Conservation (phyloP, 371 early-diverging fungal genomes). For the Rhizopus microsporus region DNA sequence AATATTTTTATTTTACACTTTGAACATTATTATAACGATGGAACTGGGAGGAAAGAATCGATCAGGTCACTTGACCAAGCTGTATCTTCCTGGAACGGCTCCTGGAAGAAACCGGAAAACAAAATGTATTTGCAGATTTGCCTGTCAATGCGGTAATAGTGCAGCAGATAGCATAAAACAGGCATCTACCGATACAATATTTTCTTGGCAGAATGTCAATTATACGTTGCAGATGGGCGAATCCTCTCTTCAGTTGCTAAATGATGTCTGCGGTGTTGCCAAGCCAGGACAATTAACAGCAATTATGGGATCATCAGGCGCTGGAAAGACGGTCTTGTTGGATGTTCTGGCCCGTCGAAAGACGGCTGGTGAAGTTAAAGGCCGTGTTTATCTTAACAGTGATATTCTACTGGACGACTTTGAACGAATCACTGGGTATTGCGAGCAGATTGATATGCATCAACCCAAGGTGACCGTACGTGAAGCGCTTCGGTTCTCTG, state of each 20-base stretch:
- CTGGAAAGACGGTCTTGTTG: conserved; percentile 87
- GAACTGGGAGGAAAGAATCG: conserved; percentile 46
- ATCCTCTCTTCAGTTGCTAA: conserved; percentile 48
- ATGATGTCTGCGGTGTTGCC: conserved; percentile 50
- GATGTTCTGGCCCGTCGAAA: conserved; percentile 82
- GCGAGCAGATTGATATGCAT: conserved; percentile 83
- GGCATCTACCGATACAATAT: conserved; percentile 46
- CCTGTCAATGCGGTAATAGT: no score
- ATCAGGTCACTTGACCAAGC: conserved; percentile 45
- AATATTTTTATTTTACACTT: conserved; percentile 45
- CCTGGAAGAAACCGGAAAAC: conserved; percentile 22
- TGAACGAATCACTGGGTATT: conserved; percentile 75
- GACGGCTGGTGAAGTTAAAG: conserved; percentile 73
- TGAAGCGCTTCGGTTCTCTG: conserved; percentile 70
- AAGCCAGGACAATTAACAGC: conserved; percentile 72
- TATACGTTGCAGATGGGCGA: conserved; percentile 60
- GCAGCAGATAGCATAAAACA: conserved; percentile 33
- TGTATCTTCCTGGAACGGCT: conserved; percentile 42
- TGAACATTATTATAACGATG: conserved; percentile 40
- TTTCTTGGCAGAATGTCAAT: conserved; percentile 57
- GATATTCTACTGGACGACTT: conserved; percentile 53
- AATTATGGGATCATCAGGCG: conserved; percentile 84
- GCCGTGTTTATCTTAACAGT: conserved; percentile 65
- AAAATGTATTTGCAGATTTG: conserved; percentile 3
- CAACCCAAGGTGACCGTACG: conserved; percentile 61